phyloP scores from a whole-genome alignment of 2,329 filamentous ascomycete species.

The Colletotrichum orchidophilum region DNA sequence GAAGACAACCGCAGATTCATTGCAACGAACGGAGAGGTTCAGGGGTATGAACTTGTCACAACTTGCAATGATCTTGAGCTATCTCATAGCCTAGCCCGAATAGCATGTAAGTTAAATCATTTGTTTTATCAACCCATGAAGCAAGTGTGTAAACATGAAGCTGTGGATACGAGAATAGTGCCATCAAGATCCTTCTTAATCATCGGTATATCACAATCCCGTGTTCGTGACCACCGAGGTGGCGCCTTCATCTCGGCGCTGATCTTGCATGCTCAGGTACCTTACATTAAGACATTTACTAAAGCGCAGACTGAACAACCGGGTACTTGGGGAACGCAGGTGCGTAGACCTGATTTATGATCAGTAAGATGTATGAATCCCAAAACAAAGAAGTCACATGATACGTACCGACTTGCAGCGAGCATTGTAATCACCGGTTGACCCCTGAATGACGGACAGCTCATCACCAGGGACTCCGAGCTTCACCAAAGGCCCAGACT shows the following conservation, averaged over 20 bases:
- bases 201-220: not conserved
- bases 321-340: constrained; percentile 10
- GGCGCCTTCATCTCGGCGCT: not conserved
- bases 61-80: too few relatives aligned
- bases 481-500: constrained; percentile 42
- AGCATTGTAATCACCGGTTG: constrained; percentile 44
- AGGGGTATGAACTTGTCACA: too few relatives aligned
- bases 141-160: too few relatives aligned
- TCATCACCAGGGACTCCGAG: constrained; percentile 48
- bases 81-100: too few relatives aligned
- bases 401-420: constrained; percentile 41
- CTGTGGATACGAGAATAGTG: too few relatives aligned
- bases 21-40: too few relatives aligned
- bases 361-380: not conserved
- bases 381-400: too few relatives aligned
- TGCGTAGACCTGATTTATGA: not conserved
- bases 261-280: not conserved
- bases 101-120: too few relatives aligned
- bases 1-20: too few relatives aligned
- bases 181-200: too few relatives aligned
- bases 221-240: not conserved
- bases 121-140: too few relatives aligned
- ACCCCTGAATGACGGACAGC: constrained; percentile 40
- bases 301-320: not conserved
- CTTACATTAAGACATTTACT: not conserved